These are phyloP conservation scores for Paragyromitra xinjiangensis DNA, from an alignment of 495 filamentous ascomycete genomes.

Conservation along the genomic window DNA sequence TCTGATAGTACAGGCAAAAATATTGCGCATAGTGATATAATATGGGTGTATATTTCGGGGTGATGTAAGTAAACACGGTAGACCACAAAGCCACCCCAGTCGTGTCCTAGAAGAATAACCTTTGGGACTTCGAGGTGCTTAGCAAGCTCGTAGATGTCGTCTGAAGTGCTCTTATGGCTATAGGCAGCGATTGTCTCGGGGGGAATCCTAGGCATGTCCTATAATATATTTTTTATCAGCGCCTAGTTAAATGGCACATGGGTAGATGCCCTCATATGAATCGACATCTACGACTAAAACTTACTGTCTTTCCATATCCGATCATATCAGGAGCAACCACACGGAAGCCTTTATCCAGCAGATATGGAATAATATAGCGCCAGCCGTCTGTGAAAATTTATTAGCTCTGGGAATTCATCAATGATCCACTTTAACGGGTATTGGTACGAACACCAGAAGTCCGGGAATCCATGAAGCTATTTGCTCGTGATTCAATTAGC, in stretches of 20 bases:
- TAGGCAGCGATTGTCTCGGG: constrained; percentile 67
- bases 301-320: constrained; percentile 79
- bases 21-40: constrained; percentile 83
- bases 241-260: background rate
- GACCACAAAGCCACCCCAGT: constrained; percentile 75
- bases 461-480: constrained; percentile 56
- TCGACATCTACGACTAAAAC: constrained; percentile 19
- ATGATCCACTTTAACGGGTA: background rate
- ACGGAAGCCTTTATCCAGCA: constrained; percentile 72
- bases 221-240: constrained; percentile 12
- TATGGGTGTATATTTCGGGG: constrained; percentile 72
- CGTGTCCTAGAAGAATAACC: constrained; percentile 83
- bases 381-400: constrained; percentile 63
- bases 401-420: background rate
- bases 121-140: constrained; percentile 65
- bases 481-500: constrained; percentile 15
- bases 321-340: constrained; percentile 83
- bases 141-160: constrained; percentile 74
- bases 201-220: constrained; percentile 69
- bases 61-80: constrained; percentile 75
- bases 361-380: constrained; percentile 82
- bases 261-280: background rate
- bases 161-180: constrained; percentile 72
- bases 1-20: constrained; percentile 65
- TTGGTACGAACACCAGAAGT: constrained; percentile 52